Percentiles rank a stretch among this genome's conserved stretches.
Conservation (phyloP, 306 rosid genomes). For the Medicago lupulina region DNA sequence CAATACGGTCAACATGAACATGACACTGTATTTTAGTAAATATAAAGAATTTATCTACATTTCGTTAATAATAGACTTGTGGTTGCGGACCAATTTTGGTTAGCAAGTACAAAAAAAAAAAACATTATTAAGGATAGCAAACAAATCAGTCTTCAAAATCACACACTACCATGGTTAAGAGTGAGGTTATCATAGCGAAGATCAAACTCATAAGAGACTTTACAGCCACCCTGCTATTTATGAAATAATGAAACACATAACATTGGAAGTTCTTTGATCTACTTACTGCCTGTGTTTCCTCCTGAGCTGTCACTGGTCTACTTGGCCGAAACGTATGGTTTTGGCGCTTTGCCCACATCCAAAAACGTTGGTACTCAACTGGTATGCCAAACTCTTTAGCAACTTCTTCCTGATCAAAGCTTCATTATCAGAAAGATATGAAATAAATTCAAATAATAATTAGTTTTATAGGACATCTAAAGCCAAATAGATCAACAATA, state of each 20-base stretch:
- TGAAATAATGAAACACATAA: constrained; percentile 6
- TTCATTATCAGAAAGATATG: constrained; percentile 30
- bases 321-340: constrained; percentile 88
- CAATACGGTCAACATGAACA: not conserved
- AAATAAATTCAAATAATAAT: constrained; percentile 31
- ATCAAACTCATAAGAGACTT: not conserved
- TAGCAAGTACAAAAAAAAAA: constrained; percentile 6
- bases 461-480: constrained; percentile 21
- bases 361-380: constrained; percentile 77
- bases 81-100: not conserved
- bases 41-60: constrained; percentile 9
- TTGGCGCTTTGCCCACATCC: constrained; percentile 98
- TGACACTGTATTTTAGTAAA: not conserved
- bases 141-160: not conserved
- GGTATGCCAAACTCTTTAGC: constrained; percentile 87
- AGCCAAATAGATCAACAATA: constrained; percentile 7
- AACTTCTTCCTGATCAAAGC: constrained; percentile 76
- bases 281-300: constrained; percentile 83
- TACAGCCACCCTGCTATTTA: constrained; percentile 17
- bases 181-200: not conserved
- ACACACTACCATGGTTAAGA: not conserved
- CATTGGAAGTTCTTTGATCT: constrained; percentile 19
- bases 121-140: not conserved
- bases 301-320: constrained; percentile 73
- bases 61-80: not conserved